A percentile compares a stretch with the other conserved stretches of the same genome.
Conservation (phyloP, 176 grass and related monocot species). For the Alopecurus myosuroides region DNA sequence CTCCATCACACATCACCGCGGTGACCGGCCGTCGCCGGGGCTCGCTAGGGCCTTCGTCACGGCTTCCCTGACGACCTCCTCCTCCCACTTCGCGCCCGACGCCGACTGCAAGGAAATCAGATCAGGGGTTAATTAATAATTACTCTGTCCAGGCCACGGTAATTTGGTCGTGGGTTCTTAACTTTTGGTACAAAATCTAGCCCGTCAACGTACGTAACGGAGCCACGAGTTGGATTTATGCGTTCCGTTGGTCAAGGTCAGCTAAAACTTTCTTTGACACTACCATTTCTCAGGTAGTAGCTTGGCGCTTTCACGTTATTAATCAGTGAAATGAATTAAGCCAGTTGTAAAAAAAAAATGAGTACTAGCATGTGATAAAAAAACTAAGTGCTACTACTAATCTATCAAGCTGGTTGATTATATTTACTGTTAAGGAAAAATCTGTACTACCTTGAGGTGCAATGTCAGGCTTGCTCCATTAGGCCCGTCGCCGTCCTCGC, state of each 20-base stretch:
- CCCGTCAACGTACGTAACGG: not conserved
- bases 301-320: too few relatives aligned
- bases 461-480: not conserved
- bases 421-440: not conserved
- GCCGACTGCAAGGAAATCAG: not conserved
- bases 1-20: not conserved
- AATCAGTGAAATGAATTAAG: too few relatives aligned
- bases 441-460: not conserved
- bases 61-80: not conserved
- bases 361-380: too few relatives aligned
- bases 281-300: not conserved
- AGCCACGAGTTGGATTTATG: not conserved
- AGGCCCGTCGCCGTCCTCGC: not conserved
- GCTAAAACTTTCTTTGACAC: not conserved
- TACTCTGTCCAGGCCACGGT: not conserved
- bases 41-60: not conserved
- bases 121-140: not conserved
- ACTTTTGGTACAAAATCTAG: not conserved
- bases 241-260: not conserved
- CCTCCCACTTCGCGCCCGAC: not conserved
- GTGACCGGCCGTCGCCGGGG: not conserved
- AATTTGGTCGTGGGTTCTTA: not conserved
- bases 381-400: too few relatives aligned
- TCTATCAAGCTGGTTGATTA: too few relatives aligned
- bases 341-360: too few relatives aligned